Percentiles rank a stretch among this genome's conserved stretches.
Evolutionary conservation across 75 land plant species (phyloP).

Genomic region (Selaginella moellendorffii): DNA sequence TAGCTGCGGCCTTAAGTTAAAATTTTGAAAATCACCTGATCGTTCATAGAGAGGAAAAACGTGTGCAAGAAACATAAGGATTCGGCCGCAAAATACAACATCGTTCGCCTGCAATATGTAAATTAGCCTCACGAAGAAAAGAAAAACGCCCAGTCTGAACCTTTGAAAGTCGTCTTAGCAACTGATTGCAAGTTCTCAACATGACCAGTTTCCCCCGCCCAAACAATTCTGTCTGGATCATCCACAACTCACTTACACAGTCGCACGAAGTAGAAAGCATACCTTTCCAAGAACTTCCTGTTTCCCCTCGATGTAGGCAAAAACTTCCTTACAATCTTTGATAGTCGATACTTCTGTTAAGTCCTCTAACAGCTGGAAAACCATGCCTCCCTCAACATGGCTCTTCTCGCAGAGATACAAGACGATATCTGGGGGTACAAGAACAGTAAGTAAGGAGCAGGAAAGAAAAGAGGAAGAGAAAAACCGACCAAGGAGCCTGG

Average conservation of each 20-base stretch:
- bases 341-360: conserved; percentile 8
- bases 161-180: conserved; percentile 6
- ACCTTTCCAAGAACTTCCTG: conserved; percentile 5
- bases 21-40: conserved; percentile 1
- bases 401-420: conserved; percentile 86
- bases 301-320: conserved; percentile 2
- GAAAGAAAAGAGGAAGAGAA: neutral
- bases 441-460: neutral
- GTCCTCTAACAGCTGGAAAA: conserved; percentile 2
- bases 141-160: neutral
- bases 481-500: conserved; percentile 72
- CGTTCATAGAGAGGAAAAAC: conserved; percentile 3
- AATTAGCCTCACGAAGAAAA: neutral
- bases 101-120: conserved; percentile 3
- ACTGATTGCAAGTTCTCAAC: conserved; percentile 6
- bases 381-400: conserved; percentile 29
- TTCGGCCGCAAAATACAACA: conserved; percentile 5
- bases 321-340: conserved; percentile 8
- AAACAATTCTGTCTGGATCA: neutral
- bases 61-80: conserved; percentile 8
- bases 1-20: neutral
- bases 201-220: conserved; percentile 8
- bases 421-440: conserved; percentile 52
- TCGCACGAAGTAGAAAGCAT: neutral
- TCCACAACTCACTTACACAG: neutral